Percentiles rank a stretch among this genome's conserved stretches.
Evolutionary conservation across 2,329 filamentous ascomycete species (phyloP).

Genomic region (Diaporthe sp.): DNA sequence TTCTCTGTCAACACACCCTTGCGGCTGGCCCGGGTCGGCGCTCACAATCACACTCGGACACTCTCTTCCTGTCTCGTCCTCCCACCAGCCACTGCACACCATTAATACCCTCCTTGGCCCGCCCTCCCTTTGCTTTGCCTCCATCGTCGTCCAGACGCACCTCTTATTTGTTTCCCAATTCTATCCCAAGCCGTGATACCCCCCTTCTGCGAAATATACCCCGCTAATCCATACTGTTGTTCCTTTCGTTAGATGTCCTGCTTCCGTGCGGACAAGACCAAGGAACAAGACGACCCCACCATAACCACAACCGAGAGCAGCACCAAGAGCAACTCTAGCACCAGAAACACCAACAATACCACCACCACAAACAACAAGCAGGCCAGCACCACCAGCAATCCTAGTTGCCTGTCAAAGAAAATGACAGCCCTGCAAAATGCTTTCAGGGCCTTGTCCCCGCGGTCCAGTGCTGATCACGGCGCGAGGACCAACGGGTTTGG

Average conservation of each 20-base stretch:
- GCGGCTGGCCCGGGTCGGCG: slow-evolving; percentile 18
- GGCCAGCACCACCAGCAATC: neutral
- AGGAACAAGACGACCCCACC: neutral
- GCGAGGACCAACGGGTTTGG: neutral
- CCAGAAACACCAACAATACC: neutral
- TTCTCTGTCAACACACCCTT: neutral
- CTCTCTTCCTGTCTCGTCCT: neutral
- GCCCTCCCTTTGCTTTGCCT: neutral
- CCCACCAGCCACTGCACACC: neutral
- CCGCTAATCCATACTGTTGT: slow-evolving; percentile 3
- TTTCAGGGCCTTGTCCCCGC: slow-evolving; percentile 40
- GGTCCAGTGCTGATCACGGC: slow-evolving; percentile 36
- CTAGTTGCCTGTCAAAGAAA: neutral
- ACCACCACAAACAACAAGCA: neutral
- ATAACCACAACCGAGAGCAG: neutral
- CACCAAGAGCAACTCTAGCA: neutral
- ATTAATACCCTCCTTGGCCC: slow-evolving; percentile 20
- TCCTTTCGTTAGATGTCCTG: slow-evolving; percentile 9
- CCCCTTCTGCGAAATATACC: neutral
- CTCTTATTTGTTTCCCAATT: neutral
- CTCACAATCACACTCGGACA: neutral
- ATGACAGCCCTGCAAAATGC: slow-evolving; percentile 42
- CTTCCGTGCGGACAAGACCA: slow-evolving; percentile 16
- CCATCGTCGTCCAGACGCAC: neutral
- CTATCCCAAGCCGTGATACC: slow-evolving; percentile 10